Evolutionary conservation across 2,329 filamentous ascomycete species (phyloP), one percentile per base, ranked within the genome.

Genomic region (Colletotrichum horii): DNA sequence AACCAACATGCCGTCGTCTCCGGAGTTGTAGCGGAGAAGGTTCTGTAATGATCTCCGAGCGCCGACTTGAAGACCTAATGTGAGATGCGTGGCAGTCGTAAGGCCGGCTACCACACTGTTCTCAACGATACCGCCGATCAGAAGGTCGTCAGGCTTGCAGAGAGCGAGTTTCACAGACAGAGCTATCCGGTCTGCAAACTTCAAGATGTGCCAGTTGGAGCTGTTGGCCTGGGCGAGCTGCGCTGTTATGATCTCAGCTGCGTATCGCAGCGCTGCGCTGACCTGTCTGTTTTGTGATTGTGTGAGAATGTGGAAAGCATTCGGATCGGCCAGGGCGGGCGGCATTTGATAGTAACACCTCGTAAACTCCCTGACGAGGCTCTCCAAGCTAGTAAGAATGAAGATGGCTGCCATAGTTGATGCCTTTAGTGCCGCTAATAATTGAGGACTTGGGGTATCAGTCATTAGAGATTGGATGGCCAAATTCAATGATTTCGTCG

Each of bases 121-220:
- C 15, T 84, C 82, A 11, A 84, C 81, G 24, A 84, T 82, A 3
- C 83, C 83, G 9, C 80, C 81, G n/a, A 84, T 81, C 7, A 84
- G 70, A 1, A 84, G 78, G 65, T 82, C 79, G 52, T 84, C 83
- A 0, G 83, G 83, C 22, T 80, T 82, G 66, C 80, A 83, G 14
- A 84, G 76, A 8, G 78, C 78, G 22, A 84, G 78, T 38, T 80
- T 81, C 3, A 82, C 75, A 0, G 81, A 80, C 19, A 80, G 69
- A 24, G 76, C 76, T 61, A 83, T 78, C 7, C 80, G 76, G 32
- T 81, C 77, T 16, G 81, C 79, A 5, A 78, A 78, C n/a, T 78
- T 79, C 81, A 81, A 80, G 8, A 82, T 77, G 12, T 79, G 76
- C 24, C 73, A 78, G 38, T 81, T 77, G 2, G 58, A 22, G 6